Percentiles rank a stretch among this genome's conserved stretches.
Evolutionary conservation across 768 basidiomycete species (phyloP).

Genomic region (Mrakia hoshinonis): DNA sequence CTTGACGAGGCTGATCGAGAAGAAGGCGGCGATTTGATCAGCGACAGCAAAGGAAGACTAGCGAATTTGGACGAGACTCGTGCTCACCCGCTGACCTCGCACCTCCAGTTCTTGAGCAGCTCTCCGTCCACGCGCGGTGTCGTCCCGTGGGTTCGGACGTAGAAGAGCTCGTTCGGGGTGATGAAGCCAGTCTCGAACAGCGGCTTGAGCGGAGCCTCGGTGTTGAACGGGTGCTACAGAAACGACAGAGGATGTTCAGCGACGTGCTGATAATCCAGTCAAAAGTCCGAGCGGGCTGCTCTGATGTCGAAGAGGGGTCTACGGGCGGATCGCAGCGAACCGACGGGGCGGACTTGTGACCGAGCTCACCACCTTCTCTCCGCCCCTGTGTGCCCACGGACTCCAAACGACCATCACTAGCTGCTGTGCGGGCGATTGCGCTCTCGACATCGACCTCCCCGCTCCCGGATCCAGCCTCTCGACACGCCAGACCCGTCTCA

Average conservation of each 20-base stretch:
- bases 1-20: constrained; percentile 27
- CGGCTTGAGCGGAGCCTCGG: constrained; percentile 42
- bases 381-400: not conserved
- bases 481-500: too few species aligned
- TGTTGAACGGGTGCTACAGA: constrained; percentile 53
- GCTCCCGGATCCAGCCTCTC: not conserved
- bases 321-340: too few species aligned
- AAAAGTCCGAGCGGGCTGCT: too few species aligned
- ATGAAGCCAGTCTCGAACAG: constrained; percentile 46
- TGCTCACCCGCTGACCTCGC: constrained; percentile 46
- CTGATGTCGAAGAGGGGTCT: too few species aligned
- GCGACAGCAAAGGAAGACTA: not conserved
- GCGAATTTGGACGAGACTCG: not conserved
- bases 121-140: constrained; percentile 48
- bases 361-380: not conserved
- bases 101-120: constrained; percentile 44
- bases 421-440: not conserved
- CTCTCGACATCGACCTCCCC: not conserved
- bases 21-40: constrained; percentile 17
- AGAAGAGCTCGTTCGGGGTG: constrained; percentile 51
- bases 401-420: not conserved
- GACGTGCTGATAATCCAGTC: not conserved
- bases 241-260: not conserved
- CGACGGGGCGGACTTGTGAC: too few species aligned
- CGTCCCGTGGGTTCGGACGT: constrained; percentile 57